Evolutionary conservation across 768 basidiomycete genomes (phyloP).

Genomic region (Artomyces pyxidatus): DNA sequence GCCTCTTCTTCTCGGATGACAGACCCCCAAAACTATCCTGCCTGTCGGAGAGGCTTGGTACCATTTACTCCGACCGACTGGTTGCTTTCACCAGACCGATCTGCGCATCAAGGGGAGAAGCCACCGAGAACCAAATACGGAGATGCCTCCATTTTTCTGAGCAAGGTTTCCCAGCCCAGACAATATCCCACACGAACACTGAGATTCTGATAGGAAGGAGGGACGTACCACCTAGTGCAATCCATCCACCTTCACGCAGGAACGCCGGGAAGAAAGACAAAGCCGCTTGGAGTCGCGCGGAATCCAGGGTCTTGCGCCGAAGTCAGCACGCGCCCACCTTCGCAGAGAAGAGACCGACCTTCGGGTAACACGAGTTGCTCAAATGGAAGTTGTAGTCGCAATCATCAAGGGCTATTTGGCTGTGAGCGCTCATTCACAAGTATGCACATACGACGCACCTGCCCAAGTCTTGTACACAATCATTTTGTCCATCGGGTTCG

Average conservation of each 20-base stretch:
- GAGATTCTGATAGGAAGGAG: too few relatives aligned
- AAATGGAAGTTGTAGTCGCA: slow-evolving; percentile 68
- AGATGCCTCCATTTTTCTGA: too few relatives aligned
- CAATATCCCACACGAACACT: too few relatives aligned
- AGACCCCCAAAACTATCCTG: too few relatives aligned
- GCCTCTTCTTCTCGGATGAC: too few relatives aligned
- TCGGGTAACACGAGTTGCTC: slow-evolving; percentile 77
- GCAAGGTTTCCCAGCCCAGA: too few relatives aligned
- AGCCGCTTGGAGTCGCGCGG: slow-evolving; percentile 35
- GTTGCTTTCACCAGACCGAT: too few relatives aligned
- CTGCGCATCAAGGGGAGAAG: too few relatives aligned
- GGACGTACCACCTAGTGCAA: slow-evolving; percentile 41
- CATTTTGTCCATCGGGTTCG: slow-evolving; percentile 17
- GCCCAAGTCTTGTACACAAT: slow-evolving; percentile 17
- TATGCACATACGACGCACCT: slow-evolving; percentile 2
- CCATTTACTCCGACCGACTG: too few relatives aligned
- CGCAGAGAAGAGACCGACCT: slow-evolving; percentile 27
- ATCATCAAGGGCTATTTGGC: slow-evolving; percentile 66
- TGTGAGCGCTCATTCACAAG: too few relatives aligned
- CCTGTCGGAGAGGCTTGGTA: too few relatives aligned
- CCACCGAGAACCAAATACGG: too few relatives aligned
- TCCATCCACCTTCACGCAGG: slow-evolving; percentile 51
- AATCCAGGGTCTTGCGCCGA: slow-evolving; percentile 24
- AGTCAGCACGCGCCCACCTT: not conserved
- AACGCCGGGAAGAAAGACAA: slow-evolving; percentile 48